phyloP scores from a whole-genome alignment of 129 eudicot species.

The Heracleum sosnowskyi region DNA sequence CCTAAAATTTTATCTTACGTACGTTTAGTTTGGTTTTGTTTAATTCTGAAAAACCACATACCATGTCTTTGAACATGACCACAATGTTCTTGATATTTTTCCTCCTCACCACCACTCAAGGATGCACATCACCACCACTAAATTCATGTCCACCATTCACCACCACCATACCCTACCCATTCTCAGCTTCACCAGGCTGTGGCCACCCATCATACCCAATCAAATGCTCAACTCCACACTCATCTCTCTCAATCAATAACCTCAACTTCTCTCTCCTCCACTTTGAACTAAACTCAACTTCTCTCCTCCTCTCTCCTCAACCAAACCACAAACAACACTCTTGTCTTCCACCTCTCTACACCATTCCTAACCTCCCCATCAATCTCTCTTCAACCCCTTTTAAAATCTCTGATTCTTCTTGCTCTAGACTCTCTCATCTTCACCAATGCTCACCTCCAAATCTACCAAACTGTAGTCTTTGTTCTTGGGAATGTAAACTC shows the following conservation, averaged over 20 bases:
- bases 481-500: slow-evolving; percentile 58
- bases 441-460: slow-evolving; percentile 60
- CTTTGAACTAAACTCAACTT: slow-evolving; percentile 39
- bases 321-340: slow-evolving; percentile 3
- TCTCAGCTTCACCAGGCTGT: slow-evolving; percentile 64
- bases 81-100: slow-evolving; percentile 19
- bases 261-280: slow-evolving; percentile 55
- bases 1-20: background rate
- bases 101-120: slow-evolving; percentile 12
- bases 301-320: slow-evolving; percentile 43
- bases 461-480: slow-evolving; percentile 57
- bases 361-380: slow-evolving; percentile 42
- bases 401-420: slow-evolving; percentile 57
- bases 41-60: background rate
- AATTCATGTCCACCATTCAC: slow-evolving; percentile 69
- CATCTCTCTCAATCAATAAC: slow-evolving; percentile 60
- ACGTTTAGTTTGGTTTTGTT: background rate
- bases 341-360: slow-evolving; percentile 9
- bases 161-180: slow-evolving; percentile 59
- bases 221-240: slow-evolving; percentile 53
- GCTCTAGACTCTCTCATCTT: slow-evolving; percentile 70
- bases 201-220: slow-evolving; percentile 92
- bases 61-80: slow-evolving; percentile 9
- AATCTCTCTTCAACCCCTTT: slow-evolving; percentile 51
- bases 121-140: slow-evolving; percentile 15